Evolutionary conservation across 352 stramenopile genomes (phyloP), one percentile per base, ranked within the genome.

Genomic region (Phytopythium chamaehyphon): DNA sequence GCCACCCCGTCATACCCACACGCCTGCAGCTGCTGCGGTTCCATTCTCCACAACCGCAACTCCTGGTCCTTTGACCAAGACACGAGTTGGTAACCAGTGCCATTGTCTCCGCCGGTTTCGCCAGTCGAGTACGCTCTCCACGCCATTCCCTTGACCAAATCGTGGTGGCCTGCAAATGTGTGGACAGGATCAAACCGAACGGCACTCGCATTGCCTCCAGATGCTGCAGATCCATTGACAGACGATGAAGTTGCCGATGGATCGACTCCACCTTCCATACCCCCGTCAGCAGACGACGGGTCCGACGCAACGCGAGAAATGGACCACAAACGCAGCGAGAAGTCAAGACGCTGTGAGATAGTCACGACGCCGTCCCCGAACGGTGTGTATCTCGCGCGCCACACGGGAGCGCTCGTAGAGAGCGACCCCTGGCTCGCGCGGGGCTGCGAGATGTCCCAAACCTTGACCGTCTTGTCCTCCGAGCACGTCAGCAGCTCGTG

Each of bases 401-500:
- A 84, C 43, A 92, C 83, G 5, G 83, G 79, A 0, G 77, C 76
- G 3, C 66, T 62, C 3, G 73, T 94, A 35, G 64, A 71, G 8
- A 94, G 50, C 55, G 67, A 73, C 2, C 80, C 83, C 26, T 89
- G 80, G 40, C 70, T 84, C 31, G 77, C 57, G 42, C 74, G 65
- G 2, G 83, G 80, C 38, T 86, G 76, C 39, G 62, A 70, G 3
- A 89, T 65, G 56, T 90, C 71, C 83, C 83, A 94, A 33, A 94
- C 77, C 54, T 91, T 90, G 54, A 94, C 81, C 3, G 70, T 90
- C 63, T 88, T 88, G 59, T 92, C 83, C 40, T 92, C 83, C 0
- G 84, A 90, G 57, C 82, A 93, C 50, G 84, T 94, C n/a, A 93
- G 62, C 23, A 94, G 63, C 50, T 94, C 81, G 26, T 92, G 72